These are phyloP conservation scores for Dorcoceras hygrometricum DNA, from an alignment of 257 asterid species.

Conservation along the genomic window DNA sequence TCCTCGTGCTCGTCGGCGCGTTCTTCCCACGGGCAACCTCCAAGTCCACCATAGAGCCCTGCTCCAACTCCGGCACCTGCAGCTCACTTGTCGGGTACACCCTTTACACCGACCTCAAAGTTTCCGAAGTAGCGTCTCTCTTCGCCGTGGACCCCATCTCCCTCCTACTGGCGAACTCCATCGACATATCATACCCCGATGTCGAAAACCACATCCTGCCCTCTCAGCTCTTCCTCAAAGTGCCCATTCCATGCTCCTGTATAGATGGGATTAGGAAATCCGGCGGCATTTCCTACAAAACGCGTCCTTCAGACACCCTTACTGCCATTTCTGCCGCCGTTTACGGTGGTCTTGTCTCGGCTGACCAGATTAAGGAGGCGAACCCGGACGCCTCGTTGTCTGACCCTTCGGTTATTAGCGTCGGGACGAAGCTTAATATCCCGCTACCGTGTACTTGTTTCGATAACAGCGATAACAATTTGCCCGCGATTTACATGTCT, in stretches of 20 bases:
- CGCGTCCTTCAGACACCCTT: constrained; percentile 85
- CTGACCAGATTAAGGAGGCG: constrained; percentile 79
- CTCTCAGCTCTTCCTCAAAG: constrained; percentile 58
- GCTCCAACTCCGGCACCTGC: constrained; percentile 76
- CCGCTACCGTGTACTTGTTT: constrained; percentile 98
- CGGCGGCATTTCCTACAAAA: constrained; percentile 50
- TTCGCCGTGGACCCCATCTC: constrained; percentile 81
- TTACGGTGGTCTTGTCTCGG: constrained; percentile 78
- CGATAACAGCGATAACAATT: constrained; percentile 70
- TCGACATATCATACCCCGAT: constrained; percentile 76
- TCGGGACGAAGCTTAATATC: constrained; percentile 55
- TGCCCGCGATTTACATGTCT: constrained; percentile 83
- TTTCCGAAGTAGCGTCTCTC: constrained; percentile 85
- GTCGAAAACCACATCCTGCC: constrained; percentile 96
- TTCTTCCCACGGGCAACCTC: constrained; percentile 40
- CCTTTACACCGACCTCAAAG: constrained; percentile 92
- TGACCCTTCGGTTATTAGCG: constrained; percentile 65
- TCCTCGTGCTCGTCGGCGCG: constrained; percentile 29
- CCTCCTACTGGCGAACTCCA: constrained; percentile 69
- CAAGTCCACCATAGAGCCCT: constrained; percentile 92
- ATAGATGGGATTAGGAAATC: constrained; percentile 87
- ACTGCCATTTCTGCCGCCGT: constrained; percentile 51
- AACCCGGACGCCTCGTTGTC: constrained; percentile 56
- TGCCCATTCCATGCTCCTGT: constrained; percentile 79
- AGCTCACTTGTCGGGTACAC: constrained; percentile 79